Base-by-base conservation (phyloP, 1,139 yeast species). In the Yamadazyma trypodendri region DNA sequence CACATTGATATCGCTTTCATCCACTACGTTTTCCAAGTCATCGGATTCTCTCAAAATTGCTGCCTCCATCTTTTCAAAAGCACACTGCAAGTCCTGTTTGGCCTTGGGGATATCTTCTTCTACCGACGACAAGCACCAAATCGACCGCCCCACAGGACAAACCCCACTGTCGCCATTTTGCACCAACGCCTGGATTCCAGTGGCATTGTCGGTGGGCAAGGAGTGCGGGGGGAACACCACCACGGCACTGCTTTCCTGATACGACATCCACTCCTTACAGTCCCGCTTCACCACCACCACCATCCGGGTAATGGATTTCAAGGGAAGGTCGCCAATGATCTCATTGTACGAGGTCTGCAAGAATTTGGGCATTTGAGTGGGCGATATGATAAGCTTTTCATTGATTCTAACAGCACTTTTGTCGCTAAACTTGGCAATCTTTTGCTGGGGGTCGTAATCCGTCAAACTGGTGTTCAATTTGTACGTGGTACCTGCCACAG, bases 401-500 rank as follows among this genome's bases (percentile, higher is more conserved):
- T 81, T 75, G 35, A 89, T 86, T 46, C 74, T 76, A 31, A 89
- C 80, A 34, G 71, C 66, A 12, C 89, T 76, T 24, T 95, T 94
- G 57, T 90, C 97, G 48, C 77, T 74, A 47, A 92, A 79, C 33
- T 72, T 70, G 6, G 95, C 96, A 24, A 79, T 65, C 54, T 84
- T 81, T 32, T 77, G 66, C 28, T 61, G 63, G 18, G 84, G 79
- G 58, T 89, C 92, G 58, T 71, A 84, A 33, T 79, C 78, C 7
- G 67, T 65, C 41, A 89, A 62, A 34, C 72, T 61, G 14, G 94
- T 82, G 56, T 83, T 79, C 40, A 92, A 72, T 62, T 89, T 89
- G 63, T 90, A 92, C 28, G 95, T 87, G 41, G 97, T 86, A 42
- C 97, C 98, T 22, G 95, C 97, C 44, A 92, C 98, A 11, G 99